Conservation (phyloP, 2,329 filamentous ascomycete species). For the Penicillium sclerotigenum region DNA sequence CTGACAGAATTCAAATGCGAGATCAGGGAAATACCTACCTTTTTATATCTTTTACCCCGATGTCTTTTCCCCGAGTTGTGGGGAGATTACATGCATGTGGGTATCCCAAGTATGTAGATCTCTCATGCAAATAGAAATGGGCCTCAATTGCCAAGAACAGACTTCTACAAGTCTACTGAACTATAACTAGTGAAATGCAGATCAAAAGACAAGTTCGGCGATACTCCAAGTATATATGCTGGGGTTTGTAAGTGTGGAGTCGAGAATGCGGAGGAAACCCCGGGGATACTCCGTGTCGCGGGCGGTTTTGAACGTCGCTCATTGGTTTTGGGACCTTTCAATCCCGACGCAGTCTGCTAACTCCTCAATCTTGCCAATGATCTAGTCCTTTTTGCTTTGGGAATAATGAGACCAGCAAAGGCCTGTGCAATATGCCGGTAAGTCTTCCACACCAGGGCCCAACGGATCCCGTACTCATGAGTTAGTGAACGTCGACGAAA, state of each 20-base stretch:
- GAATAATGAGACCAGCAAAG: slow-evolving; percentile 3
- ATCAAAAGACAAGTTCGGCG: not conserved
- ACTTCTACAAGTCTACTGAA: not conserved
- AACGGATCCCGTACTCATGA: not conserved
- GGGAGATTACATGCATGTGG: not conserved
- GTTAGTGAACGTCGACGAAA: slow-evolving; percentile 12
- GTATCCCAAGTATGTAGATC: not conserved
- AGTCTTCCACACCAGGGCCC: not conserved
- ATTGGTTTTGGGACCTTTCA: not conserved
- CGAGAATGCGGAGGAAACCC: slow-evolving; percentile 2
- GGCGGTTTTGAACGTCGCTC: not conserved
- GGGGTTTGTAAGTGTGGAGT: slow-evolving; percentile 1
- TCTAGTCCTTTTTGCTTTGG: not conserved
- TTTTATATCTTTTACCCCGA: not conserved
- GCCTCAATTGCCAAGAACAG: too few species aligned
- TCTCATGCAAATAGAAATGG: not conserved
- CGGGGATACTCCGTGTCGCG: slow-evolving; percentile 3
- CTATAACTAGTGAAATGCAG: not conserved
- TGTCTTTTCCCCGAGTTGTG: not conserved
- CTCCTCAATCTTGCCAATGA: not conserved
- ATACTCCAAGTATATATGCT: not conserved
- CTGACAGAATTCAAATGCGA: not conserved
- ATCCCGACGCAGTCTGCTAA: not conserved
- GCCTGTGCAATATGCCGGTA: slow-evolving; percentile 4
- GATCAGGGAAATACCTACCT: not conserved